These are phyloP conservation scores for Apiospora rasikravindrae DNA, from an alignment of 2,329 filamentous ascomycete genomes.

Conservation along the genomic window DNA sequence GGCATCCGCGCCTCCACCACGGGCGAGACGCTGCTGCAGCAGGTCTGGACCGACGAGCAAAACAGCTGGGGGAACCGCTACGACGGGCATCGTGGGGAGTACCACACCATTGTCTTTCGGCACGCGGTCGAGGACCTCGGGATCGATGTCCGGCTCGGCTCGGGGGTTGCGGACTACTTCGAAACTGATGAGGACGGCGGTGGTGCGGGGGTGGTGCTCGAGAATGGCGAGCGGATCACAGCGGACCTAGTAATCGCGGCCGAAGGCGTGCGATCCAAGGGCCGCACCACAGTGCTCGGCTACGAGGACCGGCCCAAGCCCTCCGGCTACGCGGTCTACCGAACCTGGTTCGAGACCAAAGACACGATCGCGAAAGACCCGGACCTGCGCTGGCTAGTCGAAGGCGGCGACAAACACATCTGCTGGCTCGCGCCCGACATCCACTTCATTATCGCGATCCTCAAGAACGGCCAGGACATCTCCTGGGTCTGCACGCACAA, in stretches of 20 bases:
- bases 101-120: slow-evolving; percentile 56
- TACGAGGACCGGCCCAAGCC: slow-evolving; percentile 51
- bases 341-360: slow-evolving; percentile 45
- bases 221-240: slow-evolving; percentile 43
- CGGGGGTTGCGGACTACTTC: slow-evolving; percentile 52
- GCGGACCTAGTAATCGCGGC: slow-evolving; percentile 20
- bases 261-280: slow-evolving; percentile 18
- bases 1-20: slow-evolving; percentile 55
- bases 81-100: slow-evolving; percentile 59
- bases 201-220: slow-evolving; percentile 45
- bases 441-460: slow-evolving; percentile 56
- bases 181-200: slow-evolving; percentile 38
- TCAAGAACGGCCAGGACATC: slow-evolving; percentile 58
- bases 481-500: slow-evolving; percentile 61
- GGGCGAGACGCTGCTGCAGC: slow-evolving; percentile 56
- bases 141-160: slow-evolving; percentile 52
- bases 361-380: slow-evolving; percentile 48
- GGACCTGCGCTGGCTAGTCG: slow-evolving; percentile 50
- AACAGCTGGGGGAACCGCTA: slow-evolving; percentile 51
- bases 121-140: slow-evolving; percentile 55
- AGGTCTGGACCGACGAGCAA: slow-evolving; percentile 45
- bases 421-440: slow-evolving; percentile 59
- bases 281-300: background rate
- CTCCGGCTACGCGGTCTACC: slow-evolving; percentile 55
- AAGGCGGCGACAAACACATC: slow-evolving; percentile 55